Evolutionary conservation across 1,139 yeast genomes (phyloP), one percentile per base, ranked within the genome.

Genomic region (Suhomyces guaymorum): DNA sequence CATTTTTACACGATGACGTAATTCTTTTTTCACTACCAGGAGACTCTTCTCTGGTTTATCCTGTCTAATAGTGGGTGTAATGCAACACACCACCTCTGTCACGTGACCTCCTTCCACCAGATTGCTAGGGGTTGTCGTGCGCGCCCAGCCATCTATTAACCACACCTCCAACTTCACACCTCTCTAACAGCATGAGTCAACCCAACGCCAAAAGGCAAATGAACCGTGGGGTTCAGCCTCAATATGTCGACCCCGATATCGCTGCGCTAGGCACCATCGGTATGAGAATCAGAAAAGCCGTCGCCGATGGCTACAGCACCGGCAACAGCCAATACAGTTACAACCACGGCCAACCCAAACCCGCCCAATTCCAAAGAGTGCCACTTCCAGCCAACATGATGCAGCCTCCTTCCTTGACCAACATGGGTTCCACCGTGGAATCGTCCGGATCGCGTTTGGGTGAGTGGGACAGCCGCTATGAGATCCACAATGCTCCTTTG

Each of bases 211-310:
- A 60, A 33, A 55, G 61, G 39, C 52, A 48, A 27, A 51, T 49
- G 48, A 36, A 40, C 24, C 47, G 48, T 4, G 48, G 50, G 14
- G 32, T 32, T 21, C 35, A 38, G 28, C 43, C 49, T 2, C 38
- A 37, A 35, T 50, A 48, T 43, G 53, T 44, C 25, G 59, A 44
- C 25, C 54, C 47, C 26, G 59, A 43, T 17, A 40, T 52, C 1
- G 59, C 62, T 9, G 49, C 57, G 4, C 63, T 82, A 17, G 70
- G 80, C 26, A 70, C 80, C 0, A 52, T 82, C 5, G 89, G 88
- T 0, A 82, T 81, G 87, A 68, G 87, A 44, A 76, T 82, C 45
- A 72, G 92, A 52, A 80, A 81, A 49, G 71, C 83, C 2, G 78
- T 82, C 2, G 68, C 77, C 28, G 80, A 80, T 30, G 89, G 88